Percentiles rank a stretch among this genome's conserved stretches.
Conservation (phyloP, 495 filamentous ascomycete genomes). For the Penicillium robsamsonii region DNA sequence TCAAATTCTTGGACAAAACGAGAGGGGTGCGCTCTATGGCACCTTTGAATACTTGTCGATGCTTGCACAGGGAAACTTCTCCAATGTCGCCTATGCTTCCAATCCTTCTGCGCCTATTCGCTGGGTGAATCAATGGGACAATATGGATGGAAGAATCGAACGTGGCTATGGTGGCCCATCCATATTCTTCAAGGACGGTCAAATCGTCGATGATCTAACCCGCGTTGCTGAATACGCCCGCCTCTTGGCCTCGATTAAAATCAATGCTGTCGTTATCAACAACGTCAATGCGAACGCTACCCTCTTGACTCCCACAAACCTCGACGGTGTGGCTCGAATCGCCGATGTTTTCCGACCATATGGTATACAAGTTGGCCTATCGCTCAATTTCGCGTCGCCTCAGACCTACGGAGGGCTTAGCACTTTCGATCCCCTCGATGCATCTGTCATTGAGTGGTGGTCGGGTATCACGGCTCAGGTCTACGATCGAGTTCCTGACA, state of each 20-base stretch:
- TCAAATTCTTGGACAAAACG: constrained; percentile 64
- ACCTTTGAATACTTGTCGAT: constrained; percentile 66
- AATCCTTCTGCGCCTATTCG: constrained; percentile 63
- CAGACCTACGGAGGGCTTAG: constrained; percentile 51
- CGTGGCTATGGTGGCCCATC: constrained; percentile 67
- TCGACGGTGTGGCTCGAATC: constrained; percentile 59
- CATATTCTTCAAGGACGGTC: constrained; percentile 63
- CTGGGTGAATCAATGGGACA: constrained; percentile 76
- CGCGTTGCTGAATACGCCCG: constrained; percentile 63
- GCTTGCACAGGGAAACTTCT: constrained; percentile 61
- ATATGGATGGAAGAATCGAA: constrained; percentile 68
- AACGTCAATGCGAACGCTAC: constrained; percentile 69
- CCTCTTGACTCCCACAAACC: constrained; percentile 53
- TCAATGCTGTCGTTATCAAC: constrained; percentile 68
- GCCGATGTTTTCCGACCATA: constrained; percentile 66
- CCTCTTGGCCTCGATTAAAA: constrained; percentile 61
- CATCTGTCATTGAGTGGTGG: constrained; percentile 61
- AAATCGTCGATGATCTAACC: constrained; percentile 54
- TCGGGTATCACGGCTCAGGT: constrained; percentile 54
- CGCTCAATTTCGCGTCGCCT: constrained; percentile 67
- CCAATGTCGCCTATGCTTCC: constrained; percentile 48
- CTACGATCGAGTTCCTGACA: constrained; percentile 60
- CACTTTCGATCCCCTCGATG: constrained; percentile 65
- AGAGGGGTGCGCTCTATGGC: constrained; percentile 67
- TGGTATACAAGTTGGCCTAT: constrained; percentile 63